Base-by-base conservation (phyloP, 352 stramenopile species). In the Globisporangium echinulatum region DNA sequence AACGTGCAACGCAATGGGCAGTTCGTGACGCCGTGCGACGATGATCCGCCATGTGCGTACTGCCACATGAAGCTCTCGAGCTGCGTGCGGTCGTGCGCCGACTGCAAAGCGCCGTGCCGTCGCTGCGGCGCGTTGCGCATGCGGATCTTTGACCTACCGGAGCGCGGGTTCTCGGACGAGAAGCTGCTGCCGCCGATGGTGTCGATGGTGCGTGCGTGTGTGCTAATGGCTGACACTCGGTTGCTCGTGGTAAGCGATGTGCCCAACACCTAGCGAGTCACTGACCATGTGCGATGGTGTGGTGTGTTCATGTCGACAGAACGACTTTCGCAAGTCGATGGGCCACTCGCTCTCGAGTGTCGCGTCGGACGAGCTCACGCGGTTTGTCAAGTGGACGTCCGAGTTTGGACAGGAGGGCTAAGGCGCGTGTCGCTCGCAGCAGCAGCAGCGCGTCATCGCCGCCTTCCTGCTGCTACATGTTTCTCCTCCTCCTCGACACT, bases 331-430 rank as follows among this genome's bases (percentile, higher is more conserved):
- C 61, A 88, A 84, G 57, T 95, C 98, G 15, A 80, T 99, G 70
- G 85, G 92, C 59, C 94, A 98, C 72, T 97, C 90, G 5, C 85
- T 96, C 49, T 93, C 88, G 2, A 98, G 96, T 52, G 97, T 99
- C n/a, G 96, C 95, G 7, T 65, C 82, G 42, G 94, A 98, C 14
- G 98, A 99, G 72, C 87, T 99, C 48, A 86, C 95, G 55, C 84
- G 94, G 37, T 99, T 99, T 66, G 80, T 96, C 15, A 96, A 99
- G 62, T 99, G 98, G 98, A 99, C 98, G 7, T 88, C 93, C 39
- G 88, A 99, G 72, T 99, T 99, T 85, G 98, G 98, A 49, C 93
- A 99, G 75, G 97, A 99, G 69, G 97, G 98, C 40, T 97, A 84
- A 25, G 25, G 25, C 25, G 25, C 25, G 25, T 25, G 70, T 17